phyloP scores from a whole-genome alignment of 139 green algal species.

The Mesotaenium endlicherianum region DNA sequence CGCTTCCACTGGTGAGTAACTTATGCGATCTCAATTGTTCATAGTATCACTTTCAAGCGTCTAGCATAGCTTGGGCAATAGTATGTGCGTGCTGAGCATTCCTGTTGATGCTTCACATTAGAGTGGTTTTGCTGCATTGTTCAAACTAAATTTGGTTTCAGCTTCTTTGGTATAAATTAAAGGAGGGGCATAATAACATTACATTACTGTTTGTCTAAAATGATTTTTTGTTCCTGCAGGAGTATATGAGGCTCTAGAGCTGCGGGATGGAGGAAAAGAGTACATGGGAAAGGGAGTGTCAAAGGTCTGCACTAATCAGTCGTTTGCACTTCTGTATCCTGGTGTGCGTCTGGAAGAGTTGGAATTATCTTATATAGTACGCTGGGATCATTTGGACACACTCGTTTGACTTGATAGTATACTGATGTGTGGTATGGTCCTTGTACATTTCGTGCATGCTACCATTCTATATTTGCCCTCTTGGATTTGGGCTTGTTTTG shows the following conservation, averaged over 20 bases:
- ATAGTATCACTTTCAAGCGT: not conserved
- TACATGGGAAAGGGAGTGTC: slow-evolving; percentile 88
- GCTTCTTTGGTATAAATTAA: not conserved
- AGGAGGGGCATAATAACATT: not conserved
- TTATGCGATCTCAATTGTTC: not conserved
- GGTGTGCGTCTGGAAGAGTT: no score
- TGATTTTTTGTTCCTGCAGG: slow-evolving; percentile 57
- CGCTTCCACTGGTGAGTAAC: slow-evolving; percentile 28
- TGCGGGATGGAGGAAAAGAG: slow-evolving; percentile 86
- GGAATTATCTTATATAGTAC: no score
- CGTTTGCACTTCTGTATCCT: no score
- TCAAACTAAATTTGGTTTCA: not conserved
- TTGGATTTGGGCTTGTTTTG: no score
- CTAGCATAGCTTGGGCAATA: not conserved
- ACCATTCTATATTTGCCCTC: no score
- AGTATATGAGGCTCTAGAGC: slow-evolving; percentile 95
- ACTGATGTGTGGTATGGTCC: no score
- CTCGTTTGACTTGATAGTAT: no score
- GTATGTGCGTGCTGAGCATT: not conserved
- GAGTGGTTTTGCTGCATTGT: not conserved
- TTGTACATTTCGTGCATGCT: no score
- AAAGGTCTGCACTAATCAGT: slow-evolving; percentile 60
- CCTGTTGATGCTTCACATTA: not conserved
- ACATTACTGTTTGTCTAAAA: not conserved
- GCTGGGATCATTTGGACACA: no score